Conservation (phyloP, 1,284 basidiomycete genomes). For the Ceratobasidium sp. region DNA sequence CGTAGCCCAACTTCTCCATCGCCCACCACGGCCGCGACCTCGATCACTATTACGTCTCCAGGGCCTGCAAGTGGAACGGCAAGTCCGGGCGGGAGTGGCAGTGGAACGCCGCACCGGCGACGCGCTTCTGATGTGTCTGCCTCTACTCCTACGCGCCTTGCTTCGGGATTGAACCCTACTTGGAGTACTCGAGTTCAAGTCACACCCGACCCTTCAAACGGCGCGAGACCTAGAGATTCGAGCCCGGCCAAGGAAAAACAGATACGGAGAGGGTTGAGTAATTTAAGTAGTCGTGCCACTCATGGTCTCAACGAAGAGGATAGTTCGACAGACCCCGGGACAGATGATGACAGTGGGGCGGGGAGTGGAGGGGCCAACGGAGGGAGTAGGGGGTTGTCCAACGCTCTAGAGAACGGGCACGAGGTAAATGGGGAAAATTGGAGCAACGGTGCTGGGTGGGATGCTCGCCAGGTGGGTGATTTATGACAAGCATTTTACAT, state of each 20-base stretch:
- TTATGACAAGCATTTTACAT: slow-evolving; percentile 37
- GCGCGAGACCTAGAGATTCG: slow-evolving; percentile 9
- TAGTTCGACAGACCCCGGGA: slow-evolving; percentile 30
- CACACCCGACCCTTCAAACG: slow-evolving; percentile 9
- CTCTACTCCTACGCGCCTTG: slow-evolving; percentile 31
- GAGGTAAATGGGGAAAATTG: slow-evolving; percentile 30
- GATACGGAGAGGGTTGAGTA: slow-evolving; percentile 33
- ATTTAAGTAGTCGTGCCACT: slow-evolving; percentile 24
- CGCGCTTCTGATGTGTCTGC: slow-evolving; percentile 35
- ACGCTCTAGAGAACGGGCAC: slow-evolving; percentile 26
- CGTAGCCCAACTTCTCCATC: slow-evolving; percentile 22
- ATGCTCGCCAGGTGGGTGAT: slow-evolving; percentile 30
- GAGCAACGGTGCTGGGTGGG: slow-evolving; percentile 39
- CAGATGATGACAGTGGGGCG: slow-evolving; percentile 29
- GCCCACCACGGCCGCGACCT: slow-evolving; percentile 11
- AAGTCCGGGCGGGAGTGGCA: slow-evolving; percentile 27
- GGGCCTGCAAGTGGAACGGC: slow-evolving; percentile 20
- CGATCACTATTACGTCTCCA: slow-evolving; percentile 40
- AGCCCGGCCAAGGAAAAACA: slow-evolving; percentile 32
- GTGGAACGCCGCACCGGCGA: slow-evolving; percentile 26
- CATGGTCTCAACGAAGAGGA: slow-evolving; percentile 38
- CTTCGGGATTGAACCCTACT: slow-evolving; percentile 7
- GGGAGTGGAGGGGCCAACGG: slow-evolving; percentile 22
- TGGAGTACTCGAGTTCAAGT: slow-evolving; percentile 37
- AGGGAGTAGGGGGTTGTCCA: slow-evolving; percentile 14